Evolutionary conservation across 768 basidiomycete genomes (phyloP).

Genomic region (Thelephora aurantiotincta): DNA sequence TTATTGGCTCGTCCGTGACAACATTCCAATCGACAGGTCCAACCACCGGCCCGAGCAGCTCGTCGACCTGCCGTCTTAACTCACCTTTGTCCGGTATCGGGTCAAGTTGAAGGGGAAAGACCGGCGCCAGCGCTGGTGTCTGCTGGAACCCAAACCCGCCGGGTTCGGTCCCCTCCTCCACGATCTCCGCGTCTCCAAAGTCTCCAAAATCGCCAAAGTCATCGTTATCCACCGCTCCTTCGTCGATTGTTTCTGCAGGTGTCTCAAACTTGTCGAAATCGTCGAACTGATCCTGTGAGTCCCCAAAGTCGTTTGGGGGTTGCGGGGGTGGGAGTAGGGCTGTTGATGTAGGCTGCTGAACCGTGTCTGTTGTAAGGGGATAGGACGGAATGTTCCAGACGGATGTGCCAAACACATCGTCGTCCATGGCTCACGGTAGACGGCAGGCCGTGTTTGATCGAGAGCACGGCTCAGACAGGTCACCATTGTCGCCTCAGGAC

Average conservation of each 20-base stretch:
- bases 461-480: not conserved
- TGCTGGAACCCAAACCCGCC: constrained; percentile 17
- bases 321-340: constrained; percentile 10
- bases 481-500: not conserved
- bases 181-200: constrained; percentile 50
- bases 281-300: constrained; percentile 21
- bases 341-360: not conserved
- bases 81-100: constrained; percentile 45
- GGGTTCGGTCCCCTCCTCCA: constrained; percentile 14
- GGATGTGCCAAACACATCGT: constrained; percentile 61
- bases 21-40: constrained; percentile 31
- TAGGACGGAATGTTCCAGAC: constrained; percentile 46
- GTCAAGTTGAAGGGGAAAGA: constrained; percentile 43
- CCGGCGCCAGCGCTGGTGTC: not conserved
- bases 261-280: constrained; percentile 48
- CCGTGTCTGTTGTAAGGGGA: constrained; percentile 14
- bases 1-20: constrained; percentile 56
- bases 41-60: constrained; percentile 57
- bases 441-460: not conserved
- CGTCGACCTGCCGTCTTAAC: constrained; percentile 48
- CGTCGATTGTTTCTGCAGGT: constrained; percentile 26
- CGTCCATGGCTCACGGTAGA: constrained; percentile 34
- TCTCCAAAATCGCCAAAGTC: constrained; percentile 85
- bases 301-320: constrained; percentile 3
- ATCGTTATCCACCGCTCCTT: constrained; percentile 40